These are phyloP conservation scores for Paracoccidioides lutzii DNA, from an alignment of 2,329 filamentous ascomycete genomes.

Conservation along the genomic window DNA sequence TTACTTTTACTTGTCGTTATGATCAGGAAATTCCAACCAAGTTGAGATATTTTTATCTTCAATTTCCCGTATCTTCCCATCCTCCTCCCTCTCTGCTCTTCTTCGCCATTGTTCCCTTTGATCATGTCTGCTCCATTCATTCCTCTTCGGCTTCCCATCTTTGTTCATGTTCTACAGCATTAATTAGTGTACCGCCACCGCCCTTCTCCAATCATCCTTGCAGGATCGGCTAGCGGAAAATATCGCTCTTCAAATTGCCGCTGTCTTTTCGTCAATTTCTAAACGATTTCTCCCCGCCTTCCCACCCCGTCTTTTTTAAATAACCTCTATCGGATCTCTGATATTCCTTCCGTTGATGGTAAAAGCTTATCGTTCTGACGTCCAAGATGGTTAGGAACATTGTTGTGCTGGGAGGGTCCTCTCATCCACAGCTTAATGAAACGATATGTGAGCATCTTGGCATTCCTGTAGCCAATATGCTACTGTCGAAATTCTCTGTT, in stretches of 20 bases:
- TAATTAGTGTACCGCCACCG: neutral
- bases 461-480: slow-evolving; percentile 69
- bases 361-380: slow-evolving; percentile 4
- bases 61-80: neutral
- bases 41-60: neutral
- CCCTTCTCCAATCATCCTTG: neutral
- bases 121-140: slow-evolving; percentile 1
- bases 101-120: neutral
- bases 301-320: slow-evolving; percentile 7
- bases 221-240: neutral
- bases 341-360: slow-evolving; percentile 4
- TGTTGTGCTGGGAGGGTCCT: slow-evolving; percentile 83
- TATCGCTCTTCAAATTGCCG: slow-evolving; percentile 8
- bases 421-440: slow-evolving; percentile 76
- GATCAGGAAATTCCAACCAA: neutral
- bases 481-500: slow-evolving; percentile 83
- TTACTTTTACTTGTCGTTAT: neutral
- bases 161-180: neutral
- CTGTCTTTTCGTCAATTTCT: slow-evolving; percentile 7
- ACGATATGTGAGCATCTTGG: slow-evolving; percentile 80
- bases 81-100: neutral
- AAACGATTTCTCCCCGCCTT: slow-evolving; percentile 3
- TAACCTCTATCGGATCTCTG: neutral
- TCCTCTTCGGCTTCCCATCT: slow-evolving; percentile 1
- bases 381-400: slow-evolving; percentile 79